These are phyloP conservation scores for Diversispora epigaea DNA, from an alignment of 192 early-diverging fungal genomes.

Conservation along the genomic window DNA sequence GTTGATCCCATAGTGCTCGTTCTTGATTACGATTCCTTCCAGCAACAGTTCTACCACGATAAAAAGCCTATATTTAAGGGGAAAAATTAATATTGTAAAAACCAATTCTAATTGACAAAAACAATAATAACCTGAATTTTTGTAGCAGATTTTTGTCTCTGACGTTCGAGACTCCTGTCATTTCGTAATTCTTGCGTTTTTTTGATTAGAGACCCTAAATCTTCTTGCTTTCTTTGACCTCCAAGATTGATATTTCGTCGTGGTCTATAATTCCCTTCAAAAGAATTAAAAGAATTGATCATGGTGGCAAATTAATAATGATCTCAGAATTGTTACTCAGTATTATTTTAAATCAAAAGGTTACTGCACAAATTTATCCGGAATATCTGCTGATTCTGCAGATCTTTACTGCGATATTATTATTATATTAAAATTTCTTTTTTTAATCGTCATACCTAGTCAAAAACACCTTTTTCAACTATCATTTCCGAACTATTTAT, in stretches of 20 bases:
- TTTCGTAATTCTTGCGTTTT: slow-evolving; percentile 73
- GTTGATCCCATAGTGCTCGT: slow-evolving; percentile 44
- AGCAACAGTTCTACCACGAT: slow-evolving; percentile 51
- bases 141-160: slow-evolving; percentile 50
- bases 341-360: no score
- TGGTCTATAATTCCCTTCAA: slow-evolving; percentile 79
- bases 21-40: slow-evolving; percentile 32
- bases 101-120: neutral
- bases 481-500: no score
- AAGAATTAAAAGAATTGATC: slow-evolving; percentile 55
- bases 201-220: slow-evolving; percentile 64
- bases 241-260: slow-evolving; percentile 82
- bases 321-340: no score
- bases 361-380: no score
- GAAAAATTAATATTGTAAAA: neutral
- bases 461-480: no score
- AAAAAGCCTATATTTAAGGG: slow-evolving; percentile 48
- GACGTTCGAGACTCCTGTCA: slow-evolving; percentile 70
- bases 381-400: no score
- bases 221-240: slow-evolving; percentile 63
- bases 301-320: neutral
- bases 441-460: no score
- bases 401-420: no score
- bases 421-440: no score
- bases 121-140: slow-evolving; percentile 61